phyloP scores from a whole-genome alignment of 805 yeast genomes.

The Candida maesae region DNA sequence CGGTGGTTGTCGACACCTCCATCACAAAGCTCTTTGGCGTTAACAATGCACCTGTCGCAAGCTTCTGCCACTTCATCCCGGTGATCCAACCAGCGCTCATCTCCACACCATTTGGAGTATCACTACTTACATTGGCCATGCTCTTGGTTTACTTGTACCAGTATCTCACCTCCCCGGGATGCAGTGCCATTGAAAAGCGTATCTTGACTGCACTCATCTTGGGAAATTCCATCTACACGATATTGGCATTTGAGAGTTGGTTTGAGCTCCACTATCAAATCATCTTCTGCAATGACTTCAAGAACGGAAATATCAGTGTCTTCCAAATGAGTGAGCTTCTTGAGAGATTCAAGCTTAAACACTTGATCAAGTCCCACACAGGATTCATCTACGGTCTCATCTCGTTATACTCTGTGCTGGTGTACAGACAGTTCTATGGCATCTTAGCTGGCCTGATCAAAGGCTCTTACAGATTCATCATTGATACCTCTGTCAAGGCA shows the following conservation, averaged over 20 bases:
- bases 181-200: slow-evolving; percentile 24
- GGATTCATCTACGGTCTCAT: background rate
- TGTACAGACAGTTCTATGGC: slow-evolving; percentile 17
- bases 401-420: slow-evolving; percentile 14
- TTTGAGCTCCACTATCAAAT: slow-evolving; percentile 23
- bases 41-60: slow-evolving; percentile 26
- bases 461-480: slow-evolving; percentile 6
- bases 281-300: slow-evolving; percentile 27
- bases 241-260: slow-evolving; percentile 24
- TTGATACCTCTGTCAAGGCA: background rate
- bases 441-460: slow-evolving; percentile 8
- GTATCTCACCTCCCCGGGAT: slow-evolving; percentile 5
- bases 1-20: background rate
- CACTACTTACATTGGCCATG: slow-evolving; percentile 15
- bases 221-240: slow-evolving; percentile 18
- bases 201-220: slow-evolving; percentile 19
- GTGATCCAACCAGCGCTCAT: slow-evolving; percentile 24
- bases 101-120: slow-evolving; percentile 25
- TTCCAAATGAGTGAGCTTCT: slow-evolving; percentile 24
- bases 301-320: slow-evolving; percentile 24
- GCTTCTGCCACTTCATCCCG: slow-evolving; percentile 23
- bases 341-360: slow-evolving; percentile 18
- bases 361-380: slow-evolving; percentile 1
- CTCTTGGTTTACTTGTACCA: slow-evolving; percentile 13
- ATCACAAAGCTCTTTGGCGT: slow-evolving; percentile 19